phyloP scores from a whole-genome alignment of 1,139 yeast species.

The Hansenula sp. region DNA sequence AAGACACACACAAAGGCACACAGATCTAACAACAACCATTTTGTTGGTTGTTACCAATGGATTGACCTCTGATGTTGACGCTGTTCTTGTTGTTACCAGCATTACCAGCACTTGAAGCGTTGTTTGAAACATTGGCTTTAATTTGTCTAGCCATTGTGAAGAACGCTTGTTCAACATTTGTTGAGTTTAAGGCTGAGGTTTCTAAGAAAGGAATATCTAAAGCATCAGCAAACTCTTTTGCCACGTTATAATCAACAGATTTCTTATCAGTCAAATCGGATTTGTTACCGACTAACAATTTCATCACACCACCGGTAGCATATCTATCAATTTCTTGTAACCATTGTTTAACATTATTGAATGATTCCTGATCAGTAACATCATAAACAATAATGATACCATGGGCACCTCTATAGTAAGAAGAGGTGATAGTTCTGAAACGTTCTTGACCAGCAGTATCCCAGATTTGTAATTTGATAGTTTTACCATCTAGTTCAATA shows the following conservation, averaged over 20 bases:
- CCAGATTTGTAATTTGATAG: slow-evolving; percentile 97
- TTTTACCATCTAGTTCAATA: slow-evolving; percentile 93
- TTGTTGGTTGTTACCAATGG: slow-evolving; percentile 63
- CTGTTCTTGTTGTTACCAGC: slow-evolving; percentile 35
- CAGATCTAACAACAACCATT: slow-evolving; percentile 67
- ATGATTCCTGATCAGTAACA: slow-evolving; percentile 96
- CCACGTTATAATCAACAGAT: slow-evolving; percentile 93
- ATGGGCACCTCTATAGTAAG: slow-evolving; percentile 98
- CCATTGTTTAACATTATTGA: slow-evolving; percentile 98
- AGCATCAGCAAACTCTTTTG: slow-evolving; percentile 97
- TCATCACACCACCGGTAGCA: slow-evolving; percentile 97
- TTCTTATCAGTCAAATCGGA: slow-evolving; percentile 92
- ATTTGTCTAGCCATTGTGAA: slow-evolving; percentile 98
- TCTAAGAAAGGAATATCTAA: slow-evolving; percentile 94
- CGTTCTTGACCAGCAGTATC: slow-evolving; percentile 99
- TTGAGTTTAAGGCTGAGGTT: slow-evolving; percentile 92
- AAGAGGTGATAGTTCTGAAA: slow-evolving; percentile 95
- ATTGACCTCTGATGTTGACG: slow-evolving; percentile 87
- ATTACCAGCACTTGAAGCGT: slow-evolving; percentile 39
- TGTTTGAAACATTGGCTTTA: slow-evolving; percentile 90
- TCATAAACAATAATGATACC: slow-evolving; percentile 98
- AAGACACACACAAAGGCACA: neutral
- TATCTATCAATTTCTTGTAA: slow-evolving; percentile 97
- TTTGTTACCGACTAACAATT: slow-evolving; percentile 93
- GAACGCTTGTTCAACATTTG: slow-evolving; percentile 97